These are phyloP conservation scores for Pueraria montana DNA, from an alignment of 306 rosid genomes.

Conservation along the genomic window DNA sequence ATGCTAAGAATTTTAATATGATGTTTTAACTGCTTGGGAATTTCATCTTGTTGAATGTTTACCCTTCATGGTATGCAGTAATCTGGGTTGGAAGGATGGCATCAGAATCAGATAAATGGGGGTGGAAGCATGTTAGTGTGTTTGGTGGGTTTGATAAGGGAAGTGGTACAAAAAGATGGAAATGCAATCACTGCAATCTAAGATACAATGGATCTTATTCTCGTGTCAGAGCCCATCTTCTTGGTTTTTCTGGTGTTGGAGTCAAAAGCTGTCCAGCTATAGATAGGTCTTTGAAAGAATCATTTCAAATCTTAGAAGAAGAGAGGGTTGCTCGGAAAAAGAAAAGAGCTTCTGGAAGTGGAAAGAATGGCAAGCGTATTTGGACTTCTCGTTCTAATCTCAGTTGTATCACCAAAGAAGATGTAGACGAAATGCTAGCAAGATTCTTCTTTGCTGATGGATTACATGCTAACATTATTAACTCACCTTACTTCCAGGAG, in stretches of 20 bases:
- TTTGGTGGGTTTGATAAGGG: constrained; percentile 79
- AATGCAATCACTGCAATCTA: constrained; percentile 71
- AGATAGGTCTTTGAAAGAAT: constrained; percentile 59
- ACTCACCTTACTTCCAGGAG: constrained; percentile 64
- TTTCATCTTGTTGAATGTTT: constrained; percentile 28
- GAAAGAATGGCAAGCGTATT: constrained; percentile 56
- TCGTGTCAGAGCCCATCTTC: constrained; percentile 72
- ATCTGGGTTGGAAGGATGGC: constrained; percentile 52
- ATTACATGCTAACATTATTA: constrained; percentile 43
- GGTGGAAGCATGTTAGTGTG: constrained; percentile 72
- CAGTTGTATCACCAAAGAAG: constrained; percentile 60
- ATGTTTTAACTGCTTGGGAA: constrained; percentile 8
- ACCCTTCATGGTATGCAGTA: constrained; percentile 44
- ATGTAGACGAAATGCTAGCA: constrained; percentile 60
- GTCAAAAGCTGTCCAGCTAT: constrained; percentile 68
- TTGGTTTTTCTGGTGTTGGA: constrained; percentile 72
- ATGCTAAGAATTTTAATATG: constrained; percentile 4
- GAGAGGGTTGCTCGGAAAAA: constrained; percentile 57
- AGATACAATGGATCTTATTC: constrained; percentile 73
- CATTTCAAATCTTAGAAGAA: constrained; percentile 63
- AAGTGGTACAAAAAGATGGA: constrained; percentile 74
- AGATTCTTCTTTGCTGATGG: constrained; percentile 67
- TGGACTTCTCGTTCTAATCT: constrained; percentile 49
- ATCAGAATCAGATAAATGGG: constrained; percentile 68
- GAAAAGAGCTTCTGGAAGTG: constrained; percentile 54